Conservation (phyloP, 129 eudicot species). For the Artemisia annua region DNA sequence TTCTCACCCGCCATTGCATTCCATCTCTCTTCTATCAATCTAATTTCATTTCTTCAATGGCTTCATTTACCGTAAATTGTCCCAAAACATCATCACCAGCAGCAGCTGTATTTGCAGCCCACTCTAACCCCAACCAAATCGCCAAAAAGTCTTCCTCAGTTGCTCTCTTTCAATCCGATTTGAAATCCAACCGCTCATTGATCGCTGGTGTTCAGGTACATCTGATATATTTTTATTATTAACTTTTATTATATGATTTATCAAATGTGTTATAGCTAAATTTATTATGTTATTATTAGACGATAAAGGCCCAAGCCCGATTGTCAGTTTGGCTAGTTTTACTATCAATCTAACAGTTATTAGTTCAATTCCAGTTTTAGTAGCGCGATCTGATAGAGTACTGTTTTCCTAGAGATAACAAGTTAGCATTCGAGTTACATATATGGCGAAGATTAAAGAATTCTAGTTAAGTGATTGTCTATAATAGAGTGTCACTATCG, state of each 20-base stretch:
- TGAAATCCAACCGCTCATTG: constrained; percentile 35
- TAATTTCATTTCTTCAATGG: constrained; percentile 30
- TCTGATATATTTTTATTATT: not conserved
- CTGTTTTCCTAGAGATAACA: too few species aligned
- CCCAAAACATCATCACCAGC: constrained; percentile 49
- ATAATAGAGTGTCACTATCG: not conserved
- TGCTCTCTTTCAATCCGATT: constrained; percentile 36
- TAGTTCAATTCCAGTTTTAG: not conserved
- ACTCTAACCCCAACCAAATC: constrained; percentile 32
- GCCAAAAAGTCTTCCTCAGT: constrained; percentile 23
- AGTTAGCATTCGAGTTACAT: too few species aligned
- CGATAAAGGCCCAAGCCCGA: too few species aligned
- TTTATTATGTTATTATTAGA: not conserved
- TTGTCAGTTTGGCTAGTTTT: too few species aligned
- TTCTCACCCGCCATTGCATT: not conserved
- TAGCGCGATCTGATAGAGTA: not conserved
- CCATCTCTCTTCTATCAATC: not conserved
- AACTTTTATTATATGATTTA: not conserved
- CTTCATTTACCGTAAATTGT: constrained; percentile 56
- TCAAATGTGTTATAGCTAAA: not conserved
- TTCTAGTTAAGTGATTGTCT: too few species aligned
- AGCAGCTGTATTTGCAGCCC: constrained; percentile 31
- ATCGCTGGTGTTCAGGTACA: constrained; percentile 43
- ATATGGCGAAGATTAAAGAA: too few species aligned
- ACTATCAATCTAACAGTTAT: not conserved